These are phyloP conservation scores for Deinandra increscens DNA, from an alignment of 129 eudicot species.

Conservation along the genomic window DNA sequence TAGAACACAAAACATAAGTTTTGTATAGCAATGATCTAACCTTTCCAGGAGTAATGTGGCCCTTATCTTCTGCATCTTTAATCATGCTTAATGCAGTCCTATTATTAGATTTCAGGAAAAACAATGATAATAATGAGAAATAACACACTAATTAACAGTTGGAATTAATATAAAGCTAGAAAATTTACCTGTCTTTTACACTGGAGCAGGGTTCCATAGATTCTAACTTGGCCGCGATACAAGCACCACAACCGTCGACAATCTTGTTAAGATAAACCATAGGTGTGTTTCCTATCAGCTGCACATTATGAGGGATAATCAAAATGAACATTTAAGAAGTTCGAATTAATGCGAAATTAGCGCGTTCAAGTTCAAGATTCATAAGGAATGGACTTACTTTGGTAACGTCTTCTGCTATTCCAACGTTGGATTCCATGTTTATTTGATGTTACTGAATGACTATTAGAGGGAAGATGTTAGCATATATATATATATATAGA, in stretches of 20 bases:
- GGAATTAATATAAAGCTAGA: background rate
- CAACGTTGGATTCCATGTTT: constrained; percentile 47
- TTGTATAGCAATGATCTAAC: constrained; percentile 28
- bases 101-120: background rate
- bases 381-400: constrained; percentile 38
- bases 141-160: background rate
- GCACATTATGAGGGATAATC: constrained; percentile 8
- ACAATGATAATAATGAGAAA: background rate
- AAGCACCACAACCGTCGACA: constrained; percentile 63
- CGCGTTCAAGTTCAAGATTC: constrained; percentile 7
- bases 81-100: constrained; percentile 69
- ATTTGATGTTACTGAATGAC: constrained; percentile 37
- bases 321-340: background rate
- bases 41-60: constrained; percentile 69
- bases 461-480: constrained; percentile 18
- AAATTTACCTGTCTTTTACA: constrained; percentile 59
- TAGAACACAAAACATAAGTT: background rate
- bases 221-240: constrained; percentile 66
- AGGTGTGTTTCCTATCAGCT: constrained; percentile 74
- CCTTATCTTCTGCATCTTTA: constrained; percentile 76
- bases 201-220: constrained; percentile 73
- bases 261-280: constrained; percentile 65
- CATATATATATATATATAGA: too few species aligned
- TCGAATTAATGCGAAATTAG: background rate
- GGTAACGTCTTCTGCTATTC: constrained; percentile 65